A percentile compares a stretch with the other conserved stretches of the same genome.
phyloP scores from a whole-genome alignment of 2,329 filamentous ascomycete species.

The Neofusicoccum cordaticola region DNA sequence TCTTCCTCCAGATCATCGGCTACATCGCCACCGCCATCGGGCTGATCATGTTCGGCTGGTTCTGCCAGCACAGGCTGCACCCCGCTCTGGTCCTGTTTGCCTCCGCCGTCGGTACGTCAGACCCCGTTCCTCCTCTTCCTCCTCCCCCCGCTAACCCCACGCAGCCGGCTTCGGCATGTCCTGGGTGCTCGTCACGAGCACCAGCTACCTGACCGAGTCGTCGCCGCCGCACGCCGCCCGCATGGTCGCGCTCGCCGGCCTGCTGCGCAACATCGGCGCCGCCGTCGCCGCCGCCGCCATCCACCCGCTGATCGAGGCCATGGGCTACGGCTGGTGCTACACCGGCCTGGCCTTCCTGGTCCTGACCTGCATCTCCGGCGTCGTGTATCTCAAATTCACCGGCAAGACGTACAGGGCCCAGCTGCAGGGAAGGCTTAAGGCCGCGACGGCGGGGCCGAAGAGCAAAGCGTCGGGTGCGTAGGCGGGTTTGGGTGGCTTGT shows the following conservation, averaged over 20 bases:
- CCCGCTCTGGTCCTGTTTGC: slow-evolving; percentile 29
- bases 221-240: slow-evolving; percentile 40
- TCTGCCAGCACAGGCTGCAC: slow-evolving; percentile 29
- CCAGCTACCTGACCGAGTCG: slow-evolving; percentile 43
- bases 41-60: slow-evolving; percentile 44
- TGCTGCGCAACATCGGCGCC: slow-evolving; percentile 41
- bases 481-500: too few relatives aligned
- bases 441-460: not conserved
- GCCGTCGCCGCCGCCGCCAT: slow-evolving; percentile 41
- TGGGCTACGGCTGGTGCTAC: slow-evolving; percentile 43
- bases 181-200: slow-evolving; percentile 44
- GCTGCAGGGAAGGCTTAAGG: not conserved
- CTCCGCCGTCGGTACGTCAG: slow-evolving; percentile 26
- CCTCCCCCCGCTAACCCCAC: not conserved
- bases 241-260: slow-evolving; percentile 41
- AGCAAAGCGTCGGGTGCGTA: too few relatives aligned
- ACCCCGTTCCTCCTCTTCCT: too few relatives aligned
- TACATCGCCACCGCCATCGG: slow-evolving; percentile 39
- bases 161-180: slow-evolving; percentile 38
- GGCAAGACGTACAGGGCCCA: not conserved
- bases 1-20: slow-evolving; percentile 41
- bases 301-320: slow-evolving; percentile 30
- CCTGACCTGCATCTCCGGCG: slow-evolving; percentile 18
- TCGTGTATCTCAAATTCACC: not conserved
- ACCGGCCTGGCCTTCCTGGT: slow-evolving; percentile 38